Percentiles rank a stretch among this genome's conserved stretches.
Evolutionary conservation across 2,329 filamentous ascomycete species (phyloP).

Genomic region (Aspergillus sp.): DNA sequence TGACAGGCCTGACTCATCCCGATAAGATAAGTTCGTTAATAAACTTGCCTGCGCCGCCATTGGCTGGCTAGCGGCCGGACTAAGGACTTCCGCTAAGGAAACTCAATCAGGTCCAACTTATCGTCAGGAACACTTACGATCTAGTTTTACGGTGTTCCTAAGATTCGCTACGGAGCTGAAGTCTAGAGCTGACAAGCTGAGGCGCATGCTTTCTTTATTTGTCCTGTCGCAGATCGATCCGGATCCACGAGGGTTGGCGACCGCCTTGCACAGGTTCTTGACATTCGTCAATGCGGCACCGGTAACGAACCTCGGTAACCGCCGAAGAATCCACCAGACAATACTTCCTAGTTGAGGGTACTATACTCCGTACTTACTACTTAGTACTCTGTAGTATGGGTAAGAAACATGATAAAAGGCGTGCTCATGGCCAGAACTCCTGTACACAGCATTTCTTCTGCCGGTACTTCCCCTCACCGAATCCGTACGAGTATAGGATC

Average conservation of each 20-base stretch:
- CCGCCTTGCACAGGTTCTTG: not conserved
- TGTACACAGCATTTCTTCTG: not conserved
- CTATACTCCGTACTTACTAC: no score
- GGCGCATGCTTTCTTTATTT: not conserved
- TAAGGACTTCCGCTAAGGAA: not conserved
- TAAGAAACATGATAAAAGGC: not conserved
- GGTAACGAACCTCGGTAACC: conserved; percentile 1
- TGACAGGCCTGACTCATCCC: conserved; percentile 22
- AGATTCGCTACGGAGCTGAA: no score
- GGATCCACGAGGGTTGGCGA: conserved; percentile 1
- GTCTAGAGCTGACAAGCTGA: not conserved
- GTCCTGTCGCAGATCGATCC: not conserved
- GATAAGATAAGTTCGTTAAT: conserved; percentile 26
- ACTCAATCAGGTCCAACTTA: not conserved
- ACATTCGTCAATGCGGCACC: not conserved
- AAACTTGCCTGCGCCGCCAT: conserved; percentile 1
- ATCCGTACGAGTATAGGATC: not conserved
- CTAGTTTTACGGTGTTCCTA: not conserved
- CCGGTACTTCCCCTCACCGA: not conserved
- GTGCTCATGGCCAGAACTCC: not conserved
- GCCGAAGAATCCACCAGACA: not conserved
- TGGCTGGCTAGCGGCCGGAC: conserved; percentile 4
- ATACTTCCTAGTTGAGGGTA: no score
- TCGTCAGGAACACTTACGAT: conserved; percentile 4
- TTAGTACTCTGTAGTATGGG: no score